Evolutionary conservation across 129 eudicot genomes (phyloP), one percentile per base, ranked within the genome.

Genomic region (Saposhnikovia divaricata): DNA sequence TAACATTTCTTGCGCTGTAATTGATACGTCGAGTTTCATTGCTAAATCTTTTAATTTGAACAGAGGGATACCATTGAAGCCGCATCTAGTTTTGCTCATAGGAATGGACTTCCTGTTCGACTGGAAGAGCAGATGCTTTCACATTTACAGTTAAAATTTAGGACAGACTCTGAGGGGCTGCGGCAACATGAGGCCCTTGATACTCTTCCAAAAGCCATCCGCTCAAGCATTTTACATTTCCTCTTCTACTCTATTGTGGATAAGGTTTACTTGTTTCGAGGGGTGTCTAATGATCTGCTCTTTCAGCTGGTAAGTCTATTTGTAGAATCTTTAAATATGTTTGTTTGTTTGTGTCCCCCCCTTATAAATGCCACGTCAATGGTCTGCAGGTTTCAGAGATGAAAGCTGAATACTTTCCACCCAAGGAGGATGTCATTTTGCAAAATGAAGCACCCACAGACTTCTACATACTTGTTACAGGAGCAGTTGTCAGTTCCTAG

Each of bases 391-490:
- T 94, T 55, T 90, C 98, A 2, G 98, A 95, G 87, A 95, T 92
- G 98, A 95, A 95, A 89, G 96, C 97, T 4, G 98, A 95, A 88
- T 95, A 92, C 83, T 95, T 89, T 80, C 97, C 98, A 6, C 96
- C 98, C 37, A 92, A 90, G 82, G 98, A 94, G 80, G 98, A 94
- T 76, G 96, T 94, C 47, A 94, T 94, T 77, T 86, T 94, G 92
- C 98, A 95, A 83, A 95, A 95, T 81, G 98, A 95, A 85, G 98
- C 98, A 45, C 98, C 98, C 9, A 90, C 97, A 1, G 98, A 95
- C 77, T 92, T 95, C 78, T 95, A 95, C 81, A 82, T 95, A 78
- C 92, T 95, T 81, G 97, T 95, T 71, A 86, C 89, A 25, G 98
- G 98, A 78, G 91, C 98, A 76, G 95, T 89, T 82, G 98, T 92